Conservation (phyloP, 768 basidiomycete genomes). For the Cystofilobasidium ferigula region DNA sequence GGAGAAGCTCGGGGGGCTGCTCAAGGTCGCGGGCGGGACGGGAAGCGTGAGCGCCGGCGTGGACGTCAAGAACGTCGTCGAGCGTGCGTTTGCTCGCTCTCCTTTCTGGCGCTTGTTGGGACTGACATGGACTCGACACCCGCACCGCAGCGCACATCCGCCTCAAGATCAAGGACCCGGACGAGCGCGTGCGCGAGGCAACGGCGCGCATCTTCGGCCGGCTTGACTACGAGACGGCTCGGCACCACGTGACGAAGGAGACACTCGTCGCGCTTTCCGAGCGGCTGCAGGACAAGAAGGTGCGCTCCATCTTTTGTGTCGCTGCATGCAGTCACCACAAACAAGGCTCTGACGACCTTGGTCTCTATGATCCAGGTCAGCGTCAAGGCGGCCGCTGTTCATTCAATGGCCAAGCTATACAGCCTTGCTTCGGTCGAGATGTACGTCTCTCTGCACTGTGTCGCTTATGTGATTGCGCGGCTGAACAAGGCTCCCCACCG, state of each 20-base stretch:
- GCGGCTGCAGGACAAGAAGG: conserved; percentile 77
- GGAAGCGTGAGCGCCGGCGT: neutral
- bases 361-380: conserved; percentile 30
- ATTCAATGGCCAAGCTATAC: conserved; percentile 65
- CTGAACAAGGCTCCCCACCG: conserved; percentile 11
- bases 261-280: conserved; percentile 57
- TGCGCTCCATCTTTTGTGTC: conserved; percentile 33
- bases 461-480: neutral
- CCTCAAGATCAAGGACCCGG: conserved; percentile 67
- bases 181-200: conserved; percentile 79
- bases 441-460: conserved; percentile 43
- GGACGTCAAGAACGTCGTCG: conserved; percentile 45
- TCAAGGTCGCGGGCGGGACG: neutral
- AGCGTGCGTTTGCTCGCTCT: conserved; percentile 47
- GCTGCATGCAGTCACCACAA: no score
- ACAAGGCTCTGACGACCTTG: no score
- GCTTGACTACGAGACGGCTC: conserved; percentile 78
- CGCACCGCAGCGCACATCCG: conserved; percentile 41
- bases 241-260: conserved; percentile 61
- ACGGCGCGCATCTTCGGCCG: conserved; percentile 69
- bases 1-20: conserved; percentile 53
- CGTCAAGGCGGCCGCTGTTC: conserved; percentile 55
- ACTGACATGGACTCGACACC: neutral
- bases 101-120: neutral
- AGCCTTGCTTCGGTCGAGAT: conserved; percentile 77